A percentile compares a stretch with the other conserved stretches of the same genome.
Evolutionary conservation across 179 eudicot genomes (phyloP).

Genomic region (Vitellaria paradoxa): DNA sequence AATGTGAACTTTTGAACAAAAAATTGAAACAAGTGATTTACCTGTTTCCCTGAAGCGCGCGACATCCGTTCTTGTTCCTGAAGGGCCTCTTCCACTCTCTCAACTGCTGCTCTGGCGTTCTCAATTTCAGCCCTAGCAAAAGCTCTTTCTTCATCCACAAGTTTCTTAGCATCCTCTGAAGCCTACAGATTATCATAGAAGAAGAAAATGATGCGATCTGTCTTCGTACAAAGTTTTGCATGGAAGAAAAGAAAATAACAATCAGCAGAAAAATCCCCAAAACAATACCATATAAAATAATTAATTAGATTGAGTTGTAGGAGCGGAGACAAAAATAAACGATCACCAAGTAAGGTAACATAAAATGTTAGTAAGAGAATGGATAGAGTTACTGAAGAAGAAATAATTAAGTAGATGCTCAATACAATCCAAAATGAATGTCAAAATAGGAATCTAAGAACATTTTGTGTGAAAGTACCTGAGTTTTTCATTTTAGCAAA

Average conservation of each 20-base stretch:
- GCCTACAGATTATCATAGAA: slow-evolving; percentile 43
- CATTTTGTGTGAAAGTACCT: background rate
- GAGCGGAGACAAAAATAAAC: background rate
- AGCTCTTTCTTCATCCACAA: slow-evolving; percentile 95
- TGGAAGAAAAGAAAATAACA: slow-evolving; percentile 4
- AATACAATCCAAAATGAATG: background rate
- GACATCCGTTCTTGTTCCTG: slow-evolving; percentile 85
- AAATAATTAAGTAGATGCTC: background rate
- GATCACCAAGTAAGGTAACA: background rate
- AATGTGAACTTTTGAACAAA: background rate
- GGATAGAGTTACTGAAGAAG: background rate
- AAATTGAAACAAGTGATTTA: slow-evolving; percentile 16
- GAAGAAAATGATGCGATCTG: background rate
- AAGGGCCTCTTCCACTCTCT: slow-evolving; percentile 92
- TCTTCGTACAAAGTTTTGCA: background rate
- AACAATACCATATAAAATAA: background rate
- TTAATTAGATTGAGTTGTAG: background rate
- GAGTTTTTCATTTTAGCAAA: background rate
- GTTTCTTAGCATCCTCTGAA: slow-evolving; percentile 97
- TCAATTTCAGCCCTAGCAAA: slow-evolving; percentile 95
- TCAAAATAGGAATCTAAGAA: background rate
- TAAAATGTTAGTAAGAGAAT: background rate
- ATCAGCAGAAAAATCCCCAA: slow-evolving; percentile 9
- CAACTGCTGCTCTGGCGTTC: slow-evolving; percentile 91
- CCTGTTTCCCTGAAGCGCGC: slow-evolving; percentile 83